Evolutionary conservation across 2,329 filamentous ascomycete genomes (phyloP).

Genomic region (Cordyceps militaris): DNA sequence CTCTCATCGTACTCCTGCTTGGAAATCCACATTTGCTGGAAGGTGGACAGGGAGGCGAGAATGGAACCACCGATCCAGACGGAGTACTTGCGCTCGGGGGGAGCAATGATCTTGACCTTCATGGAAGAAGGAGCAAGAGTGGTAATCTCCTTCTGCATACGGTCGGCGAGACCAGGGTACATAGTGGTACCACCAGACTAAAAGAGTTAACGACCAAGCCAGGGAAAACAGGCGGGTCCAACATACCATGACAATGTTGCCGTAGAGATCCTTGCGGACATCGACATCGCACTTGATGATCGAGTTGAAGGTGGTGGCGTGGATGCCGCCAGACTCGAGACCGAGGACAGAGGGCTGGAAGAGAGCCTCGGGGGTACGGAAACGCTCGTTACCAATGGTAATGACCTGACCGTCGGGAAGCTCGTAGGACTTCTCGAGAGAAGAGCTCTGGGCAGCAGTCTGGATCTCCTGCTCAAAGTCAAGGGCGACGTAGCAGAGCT

Average conservation of each 20-base stretch:
- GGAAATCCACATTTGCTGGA: constrained; percentile 99
- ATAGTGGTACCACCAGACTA: constrained; percentile 99
- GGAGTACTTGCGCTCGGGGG: constrained; percentile 99
- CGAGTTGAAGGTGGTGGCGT: constrained; percentile 99
- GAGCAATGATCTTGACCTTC: constrained; percentile 99
- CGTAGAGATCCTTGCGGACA: constrained; percentile 99
- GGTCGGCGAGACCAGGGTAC: constrained; percentile 99
- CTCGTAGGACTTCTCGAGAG: constrained; percentile 99
- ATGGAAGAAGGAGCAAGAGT: constrained; percentile 98
- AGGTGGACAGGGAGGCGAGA: constrained; percentile 97
- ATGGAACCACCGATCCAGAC: constrained; percentile 99
- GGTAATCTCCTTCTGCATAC: constrained; percentile 99
- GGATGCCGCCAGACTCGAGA: constrained; percentile 97
- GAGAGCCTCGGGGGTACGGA: constrained; percentile 98
- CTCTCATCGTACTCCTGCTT: constrained; percentile 99
- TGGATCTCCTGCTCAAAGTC: constrained; percentile 99
- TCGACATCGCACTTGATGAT: constrained; percentile 99
- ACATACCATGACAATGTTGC: constrained; percentile 99
- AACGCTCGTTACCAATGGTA: constrained; percentile 99
- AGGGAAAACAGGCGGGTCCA: not conserved
- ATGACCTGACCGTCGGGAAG: constrained; percentile 99
- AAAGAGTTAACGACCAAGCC: constrained; percentile 11
- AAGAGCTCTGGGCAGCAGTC: constrained; percentile 97
- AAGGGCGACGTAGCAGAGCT: constrained; percentile 99
- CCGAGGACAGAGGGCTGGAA: constrained; percentile 98